Conservation (phyloP, 139 green algal genomes). For the Zygnema circumcarinatum region DNA sequence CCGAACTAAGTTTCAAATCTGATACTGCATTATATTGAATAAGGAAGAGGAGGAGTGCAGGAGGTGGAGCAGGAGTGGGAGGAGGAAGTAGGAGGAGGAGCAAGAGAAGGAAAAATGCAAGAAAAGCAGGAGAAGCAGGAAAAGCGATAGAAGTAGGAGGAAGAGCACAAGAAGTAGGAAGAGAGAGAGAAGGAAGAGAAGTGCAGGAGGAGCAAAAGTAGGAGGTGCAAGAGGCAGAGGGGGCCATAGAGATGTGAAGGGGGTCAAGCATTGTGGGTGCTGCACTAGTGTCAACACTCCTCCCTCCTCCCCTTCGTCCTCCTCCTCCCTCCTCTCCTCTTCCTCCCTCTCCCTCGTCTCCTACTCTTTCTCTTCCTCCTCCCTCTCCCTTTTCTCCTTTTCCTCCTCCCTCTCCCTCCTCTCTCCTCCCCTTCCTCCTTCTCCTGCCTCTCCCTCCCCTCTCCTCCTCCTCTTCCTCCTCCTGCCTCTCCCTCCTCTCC, state of each 20-base stretch:
- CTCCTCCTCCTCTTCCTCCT: background rate
- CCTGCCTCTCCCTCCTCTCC: background rate
- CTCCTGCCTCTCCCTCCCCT: background rate
- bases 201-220: background rate
- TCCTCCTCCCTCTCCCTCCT: background rate
- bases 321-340: background rate
- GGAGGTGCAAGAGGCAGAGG: too few relatives aligned
- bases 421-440: background rate
- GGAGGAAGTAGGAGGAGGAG: too few relatives aligned
- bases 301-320: background rate
- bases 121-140: too few relatives aligned
- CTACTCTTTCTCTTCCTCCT: background rate
- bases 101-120: too few relatives aligned
- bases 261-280: background rate
- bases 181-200: background rate
- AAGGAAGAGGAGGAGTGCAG: too few relatives aligned
- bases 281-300: background rate
- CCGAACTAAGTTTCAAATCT: too few relatives aligned
- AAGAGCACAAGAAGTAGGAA: too few relatives aligned
- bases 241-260: background rate
- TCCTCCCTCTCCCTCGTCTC: background rate
- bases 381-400: background rate
- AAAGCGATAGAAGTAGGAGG: too few relatives aligned
- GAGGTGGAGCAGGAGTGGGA: too few relatives aligned
- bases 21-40: too few relatives aligned